A percentile compares a stretch with the other conserved stretches of the same genome.
These are phyloP conservation scores for Bombardia bombarda DNA, from an alignment of 495 filamentous ascomycete species.

Conservation along the genomic window DNA sequence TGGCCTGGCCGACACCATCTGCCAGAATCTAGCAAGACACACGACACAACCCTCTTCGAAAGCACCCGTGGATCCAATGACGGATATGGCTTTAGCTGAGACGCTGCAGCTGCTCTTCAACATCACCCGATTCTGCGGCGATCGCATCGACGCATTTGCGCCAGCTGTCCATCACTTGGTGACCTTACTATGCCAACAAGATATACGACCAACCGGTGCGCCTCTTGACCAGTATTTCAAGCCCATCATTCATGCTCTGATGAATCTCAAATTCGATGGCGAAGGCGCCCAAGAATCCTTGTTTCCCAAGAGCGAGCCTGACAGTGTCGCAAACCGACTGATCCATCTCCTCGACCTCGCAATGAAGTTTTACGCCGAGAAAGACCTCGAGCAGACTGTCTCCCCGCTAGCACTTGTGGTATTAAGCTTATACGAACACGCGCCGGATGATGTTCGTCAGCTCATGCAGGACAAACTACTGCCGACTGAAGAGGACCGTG, in stretches of 20 bases:
- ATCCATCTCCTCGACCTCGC: slow-evolving; percentile 66
- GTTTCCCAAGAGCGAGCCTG: slow-evolving; percentile 60
- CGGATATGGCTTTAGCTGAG: slow-evolving; percentile 73
- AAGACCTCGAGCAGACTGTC: slow-evolving; percentile 59
- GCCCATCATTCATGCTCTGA: slow-evolving; percentile 67
- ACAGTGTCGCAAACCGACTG: slow-evolving; percentile 57
- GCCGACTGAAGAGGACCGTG: slow-evolving; percentile 72
- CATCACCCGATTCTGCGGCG: slow-evolving; percentile 47
- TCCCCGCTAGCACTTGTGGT: slow-evolving; percentile 68
- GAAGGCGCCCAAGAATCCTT: slow-evolving; percentile 34
- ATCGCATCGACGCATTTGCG: slow-evolving; percentile 51
- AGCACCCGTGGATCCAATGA: slow-evolving; percentile 49
- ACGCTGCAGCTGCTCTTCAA: slow-evolving; percentile 88
- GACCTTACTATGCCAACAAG: slow-evolving; percentile 51
- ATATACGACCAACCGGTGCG: slow-evolving; percentile 24
- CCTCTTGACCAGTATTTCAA: slow-evolving; percentile 38
- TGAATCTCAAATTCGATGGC: slow-evolving; percentile 62
- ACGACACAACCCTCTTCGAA: slow-evolving; percentile 28
- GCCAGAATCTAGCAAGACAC: slow-evolving; percentile 61
- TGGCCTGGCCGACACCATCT: slow-evolving; percentile 59
- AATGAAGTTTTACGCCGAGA: slow-evolving; percentile 49
- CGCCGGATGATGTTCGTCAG: slow-evolving; percentile 52
- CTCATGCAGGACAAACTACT: slow-evolving; percentile 62
- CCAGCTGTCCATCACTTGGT: slow-evolving; percentile 63
- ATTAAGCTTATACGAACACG: slow-evolving; percentile 61